Base-by-base conservation (phyloP, 2,329 filamentous ascomycete species). In the Aureobasidium namibiae region DNA sequence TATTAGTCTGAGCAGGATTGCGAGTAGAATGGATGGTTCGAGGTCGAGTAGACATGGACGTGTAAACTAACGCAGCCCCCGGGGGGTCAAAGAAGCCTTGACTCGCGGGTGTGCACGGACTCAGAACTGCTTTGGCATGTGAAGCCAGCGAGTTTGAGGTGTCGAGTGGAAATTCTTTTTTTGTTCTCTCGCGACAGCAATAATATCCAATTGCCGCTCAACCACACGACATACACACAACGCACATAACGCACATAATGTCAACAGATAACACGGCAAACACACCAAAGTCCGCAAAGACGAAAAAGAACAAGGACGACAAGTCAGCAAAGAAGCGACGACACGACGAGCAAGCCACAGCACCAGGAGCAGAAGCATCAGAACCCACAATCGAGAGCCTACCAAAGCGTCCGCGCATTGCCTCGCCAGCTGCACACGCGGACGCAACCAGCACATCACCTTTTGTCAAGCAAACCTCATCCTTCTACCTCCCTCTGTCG, bases 401-500 rank as follows among this genome's bases (percentile, higher is more conserved):
- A 45, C 23, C 56, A 42, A 50, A 54, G 60, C 60, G 53, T 24
- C 45, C 48, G 52, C 34, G 46, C 16, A 49, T 48, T 3, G 50
- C 41, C n/a, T 39, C 31, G 13, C 59, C 49, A 23, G 31, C 3
- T 2, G 33, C 57, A 14, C 26, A 29, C 18, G 45, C 48, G 29
- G 48, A 52, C 9, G n/a, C 24, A n/a, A 14, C 44, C 23, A 42
- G 33, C 36, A 46, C 69, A 53, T 88, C 87, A 45, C 88, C 92
- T 16, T 92, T 95, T 74, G 85, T 85, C 70, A 82, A 84, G 29
- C 87, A 92, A 68, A 90, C 87, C 23, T 82, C 90, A 42, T 92
- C 92, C 1, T 82, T 96, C 66, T 92, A 89, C 74, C 81, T 92
- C 63, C 83, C 88, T 1, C 78, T 94, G 63, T 88, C 84, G 63